phyloP scores from a whole-genome alignment of 805 yeast species.

The Ogataea philodendri region DNA sequence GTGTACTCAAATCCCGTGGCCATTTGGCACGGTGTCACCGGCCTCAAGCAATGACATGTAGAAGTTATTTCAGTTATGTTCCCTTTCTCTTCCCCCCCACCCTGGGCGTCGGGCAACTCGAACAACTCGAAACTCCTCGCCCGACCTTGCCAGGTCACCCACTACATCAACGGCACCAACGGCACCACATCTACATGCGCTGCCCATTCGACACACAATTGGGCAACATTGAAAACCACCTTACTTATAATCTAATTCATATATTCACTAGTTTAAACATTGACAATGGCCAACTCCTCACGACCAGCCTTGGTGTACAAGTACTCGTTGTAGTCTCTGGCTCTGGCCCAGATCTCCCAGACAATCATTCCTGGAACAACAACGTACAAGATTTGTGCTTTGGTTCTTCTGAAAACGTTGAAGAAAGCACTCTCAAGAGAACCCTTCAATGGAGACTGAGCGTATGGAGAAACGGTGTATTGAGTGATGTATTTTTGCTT shows the following conservation, averaged over 20 bases:
- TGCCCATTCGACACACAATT: too few species aligned
- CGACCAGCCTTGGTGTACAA: constrained; percentile 97
- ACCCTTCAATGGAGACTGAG: constrained; percentile 90
- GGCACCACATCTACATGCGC: too few species aligned
- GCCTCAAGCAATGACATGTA: too few species aligned
- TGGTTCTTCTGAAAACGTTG: constrained; percentile 93
- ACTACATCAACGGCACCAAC: too few species aligned
- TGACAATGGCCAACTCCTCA: constrained; percentile 79
- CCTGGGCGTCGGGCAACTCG: too few species aligned
- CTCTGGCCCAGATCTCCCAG: constrained; percentile 84
- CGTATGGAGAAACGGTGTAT: constrained; percentile 90
- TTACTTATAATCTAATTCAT: constrained; percentile 1
- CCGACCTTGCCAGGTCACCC: too few species aligned
- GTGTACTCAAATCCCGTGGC: too few species aligned
- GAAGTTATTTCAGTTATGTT: too few species aligned
- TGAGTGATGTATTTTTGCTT: constrained; percentile 81
- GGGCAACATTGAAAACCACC: background rate
- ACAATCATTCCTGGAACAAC: constrained; percentile 74
- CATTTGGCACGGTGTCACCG: too few species aligned
- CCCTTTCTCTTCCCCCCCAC: too few species aligned
- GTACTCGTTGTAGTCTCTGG: constrained; percentile 88
- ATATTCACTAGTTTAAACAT: constrained; percentile 33
- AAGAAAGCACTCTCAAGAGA: constrained; percentile 79
- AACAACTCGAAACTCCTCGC: too few species aligned
- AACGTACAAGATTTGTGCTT: constrained; percentile 76